Base-by-base conservation (phyloP, 768 basidiomycete genomes). In the Lentinula sp. region DNA sequence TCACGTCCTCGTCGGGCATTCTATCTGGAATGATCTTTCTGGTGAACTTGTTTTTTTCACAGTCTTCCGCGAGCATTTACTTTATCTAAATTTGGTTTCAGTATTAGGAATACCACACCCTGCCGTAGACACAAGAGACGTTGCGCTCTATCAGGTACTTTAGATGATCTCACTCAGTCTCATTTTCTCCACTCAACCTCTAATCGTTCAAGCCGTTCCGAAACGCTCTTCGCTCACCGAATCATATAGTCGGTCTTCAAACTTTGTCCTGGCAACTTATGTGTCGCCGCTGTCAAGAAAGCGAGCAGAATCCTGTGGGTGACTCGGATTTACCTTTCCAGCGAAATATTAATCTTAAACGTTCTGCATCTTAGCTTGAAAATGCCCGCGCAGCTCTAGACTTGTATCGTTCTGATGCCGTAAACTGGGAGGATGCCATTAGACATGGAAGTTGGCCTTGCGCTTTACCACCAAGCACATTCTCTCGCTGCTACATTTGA, bases 201-300 rank as follows among this genome's bases (percentile, higher is more conserved):
- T 43, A 6, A 37, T 45, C 40, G 48, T 48, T 68, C 9, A 69
- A 89, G 76, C 91, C 91, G 0, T 93, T 92, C 68, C 81, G 88
- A 67, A 87, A 84, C 60, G 82, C 88, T 1, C 73, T 93, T 57
- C 82, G 83, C 28, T 80, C 81, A 31, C 83, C 84, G 5, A 84
- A 87, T 67, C 86, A 88, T 65, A 71, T 84, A 53, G 74, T 91
- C 62, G 90, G 92, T 31, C 77, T 93, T 39, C 87, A 85, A 67
- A 93, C 92, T 4, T 77, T 93, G 15, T 83, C 86, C 70, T 92
- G 89, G 88, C 87, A 86, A 66, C 80, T 93, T 39, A 89, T 93
- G 89, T 80, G 83, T 60, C 80, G 91, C 66, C 82, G 86, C 34
- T 88, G 88, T 68, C 87, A 88, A 68, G 87, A 89, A 68, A 84